Evolutionary conservation across 1,284 basidiomycete genomes (phyloP), one percentile per base, ranked within the genome.

Genomic region (Mycena citricolor): DNA sequence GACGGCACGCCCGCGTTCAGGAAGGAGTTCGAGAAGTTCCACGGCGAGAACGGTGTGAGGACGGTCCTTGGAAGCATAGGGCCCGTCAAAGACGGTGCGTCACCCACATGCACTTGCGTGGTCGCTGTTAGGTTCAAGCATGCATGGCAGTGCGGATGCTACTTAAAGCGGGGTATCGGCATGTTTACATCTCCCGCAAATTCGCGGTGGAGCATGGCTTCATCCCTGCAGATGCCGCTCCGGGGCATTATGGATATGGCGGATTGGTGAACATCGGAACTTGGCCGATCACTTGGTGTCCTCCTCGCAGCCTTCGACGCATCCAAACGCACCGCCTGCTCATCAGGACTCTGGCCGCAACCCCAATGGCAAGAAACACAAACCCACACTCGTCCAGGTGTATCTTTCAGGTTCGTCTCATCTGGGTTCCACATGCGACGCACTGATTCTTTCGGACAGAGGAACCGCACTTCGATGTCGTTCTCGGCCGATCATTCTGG

Each of bases 401-500:
- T 90, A 90, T 67, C 72, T 98, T 24, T 89, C 89, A 8, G n/a
- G n/a, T n/a, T n/a, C n/a, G n/a, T n/a, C n/a, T n/a, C n/a, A n/a
- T n/a, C n/a, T n/a, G n/a, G n/a, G n/a, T n/a, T n/a, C n/a, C n/a
- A n/a, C n/a, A n/a, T n/a, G n/a, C n/a, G n/a, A n/a, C n/a, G n/a
- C n/a, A n/a, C n/a, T n/a, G n/a, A n/a, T n/a, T n/a, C n/a, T n/a
- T n/a, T n/a, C n/a, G n/a, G n/a, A n/a, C n/a, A n/a, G 95, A 99
- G 63, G 94, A 97, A 65, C 85, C 86, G 17, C 94, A 97, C 64
- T 99, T 99, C 67, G 94, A 97, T 57, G 91, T 97, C 37, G 90
- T 98, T 16, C 77, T 99, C 2, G 95, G 95, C 4, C 78, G 95
- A 31, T 86, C 89, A 23, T 99, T 98, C 71, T 87, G 94, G 66